A percentile compares a stretch with the other conserved stretches of the same genome.
These are phyloP conservation scores for Musa itinerans DNA, from an alignment of 176 grass and related monocot genomes.

Conservation along the genomic window DNA sequence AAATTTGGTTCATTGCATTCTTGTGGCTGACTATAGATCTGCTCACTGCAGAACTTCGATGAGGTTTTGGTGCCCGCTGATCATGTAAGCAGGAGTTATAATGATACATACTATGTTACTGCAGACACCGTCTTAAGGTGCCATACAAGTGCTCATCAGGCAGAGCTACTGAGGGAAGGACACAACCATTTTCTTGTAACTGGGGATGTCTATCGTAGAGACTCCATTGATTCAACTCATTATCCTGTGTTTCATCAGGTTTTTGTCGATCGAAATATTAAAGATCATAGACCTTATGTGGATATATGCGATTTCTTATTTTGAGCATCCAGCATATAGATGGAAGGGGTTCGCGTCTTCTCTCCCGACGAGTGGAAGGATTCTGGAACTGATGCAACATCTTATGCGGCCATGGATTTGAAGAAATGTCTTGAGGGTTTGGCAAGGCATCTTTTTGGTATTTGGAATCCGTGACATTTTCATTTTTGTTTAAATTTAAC, in stretches of 20 bases:
- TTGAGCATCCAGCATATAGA: slow-evolving; percentile 32
- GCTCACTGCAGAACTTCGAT: slow-evolving; percentile 70
- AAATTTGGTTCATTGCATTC: neutral
- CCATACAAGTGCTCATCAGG: slow-evolving; percentile 93
- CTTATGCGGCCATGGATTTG: slow-evolving; percentile 68
- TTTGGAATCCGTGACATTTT: neutral
- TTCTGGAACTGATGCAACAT: slow-evolving; percentile 68
- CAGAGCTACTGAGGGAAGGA: slow-evolving; percentile 77
- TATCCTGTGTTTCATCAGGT: slow-evolving; percentile 98
- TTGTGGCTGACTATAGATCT: slow-evolving; percentile 11
- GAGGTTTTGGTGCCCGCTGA: slow-evolving; percentile 84
- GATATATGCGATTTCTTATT: neutral
- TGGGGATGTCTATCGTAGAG: slow-evolving; percentile 94
- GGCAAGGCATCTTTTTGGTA: slow-evolving; percentile 92
- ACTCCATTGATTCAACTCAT: slow-evolving; percentile 93
- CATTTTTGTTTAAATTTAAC: neutral
- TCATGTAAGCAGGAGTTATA: slow-evolving; percentile 90
- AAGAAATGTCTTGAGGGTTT: slow-evolving; percentile 89
- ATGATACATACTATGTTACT: slow-evolving; percentile 93
- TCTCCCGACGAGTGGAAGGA: slow-evolving; percentile 70
- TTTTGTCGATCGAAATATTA: slow-evolving; percentile 43
- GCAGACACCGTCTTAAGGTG: slow-evolving; percentile 8
- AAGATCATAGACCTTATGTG: slow-evolving; percentile 25
- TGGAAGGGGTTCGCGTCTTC: slow-evolving; percentile 90
- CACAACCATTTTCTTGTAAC: slow-evolving; percentile 91